These are phyloP conservation scores for Ascomycota sp. DNA, from an alignment of 2,329 filamentous ascomycete genomes.

Conservation along the genomic window DNA sequence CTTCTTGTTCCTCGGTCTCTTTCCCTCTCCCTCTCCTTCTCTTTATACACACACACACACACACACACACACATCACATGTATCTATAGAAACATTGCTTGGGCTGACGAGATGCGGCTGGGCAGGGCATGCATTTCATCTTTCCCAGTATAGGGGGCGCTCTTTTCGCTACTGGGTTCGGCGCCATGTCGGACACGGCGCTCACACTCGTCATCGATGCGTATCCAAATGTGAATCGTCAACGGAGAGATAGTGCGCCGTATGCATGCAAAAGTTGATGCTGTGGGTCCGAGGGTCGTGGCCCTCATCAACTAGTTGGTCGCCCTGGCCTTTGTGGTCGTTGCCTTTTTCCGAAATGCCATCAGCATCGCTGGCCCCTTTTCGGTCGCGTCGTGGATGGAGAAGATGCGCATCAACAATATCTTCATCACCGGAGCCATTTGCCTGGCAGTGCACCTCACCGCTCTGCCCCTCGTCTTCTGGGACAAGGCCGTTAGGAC, in stretches of 20 bases:
- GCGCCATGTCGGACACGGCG: slow-evolving; percentile 15
- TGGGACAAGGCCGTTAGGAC: slow-evolving; percentile 12
- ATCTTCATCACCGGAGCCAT: slow-evolving; percentile 10
- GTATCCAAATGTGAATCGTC: slow-evolving; percentile 8
- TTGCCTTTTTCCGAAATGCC: slow-evolving; percentile 13
- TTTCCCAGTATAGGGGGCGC: slow-evolving; percentile 15
- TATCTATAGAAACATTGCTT: too few relatives aligned
- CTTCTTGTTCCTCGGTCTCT: too few relatives aligned
- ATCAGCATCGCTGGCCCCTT: slow-evolving; percentile 10
- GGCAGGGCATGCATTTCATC: slow-evolving; percentile 23
- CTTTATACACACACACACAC: too few relatives aligned
- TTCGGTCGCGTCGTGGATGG: slow-evolving; percentile 11
- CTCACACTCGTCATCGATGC: slow-evolving; percentile 16
- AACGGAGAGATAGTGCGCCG: too few relatives aligned
- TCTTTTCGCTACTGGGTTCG: slow-evolving; percentile 17
- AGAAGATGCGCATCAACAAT: slow-evolving; percentile 9
- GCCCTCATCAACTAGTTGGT: too few relatives aligned
- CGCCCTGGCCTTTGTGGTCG: slow-evolving; percentile 9
- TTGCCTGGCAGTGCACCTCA: slow-evolving; percentile 6
- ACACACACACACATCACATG: too few relatives aligned
- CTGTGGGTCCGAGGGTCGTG: too few relatives aligned
- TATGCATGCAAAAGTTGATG: too few relatives aligned
- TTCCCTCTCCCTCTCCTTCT: too few relatives aligned
- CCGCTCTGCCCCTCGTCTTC: slow-evolving; percentile 11
- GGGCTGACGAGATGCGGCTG: not conserved